Conservation (phyloP, 306 rosid genomes). For the Dalbergia cultrata region DNA sequence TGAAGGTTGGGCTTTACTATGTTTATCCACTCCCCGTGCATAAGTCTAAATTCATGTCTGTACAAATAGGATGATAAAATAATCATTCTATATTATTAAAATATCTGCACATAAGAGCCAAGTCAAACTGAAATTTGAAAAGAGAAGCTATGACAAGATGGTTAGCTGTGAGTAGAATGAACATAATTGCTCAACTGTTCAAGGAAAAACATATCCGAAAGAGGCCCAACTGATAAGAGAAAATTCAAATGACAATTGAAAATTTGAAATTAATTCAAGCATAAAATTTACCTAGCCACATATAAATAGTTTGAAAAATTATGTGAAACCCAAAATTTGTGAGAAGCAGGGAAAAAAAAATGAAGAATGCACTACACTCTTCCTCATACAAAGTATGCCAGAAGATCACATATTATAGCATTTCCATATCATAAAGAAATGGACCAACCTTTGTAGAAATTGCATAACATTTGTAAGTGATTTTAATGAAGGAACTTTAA, state of each 20-base stretch:
- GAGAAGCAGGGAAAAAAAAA: background rate
- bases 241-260: background rate
- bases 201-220: slow-evolving; percentile 5
- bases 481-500: slow-evolving; percentile 61
- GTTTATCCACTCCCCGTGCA: slow-evolving; percentile 79
- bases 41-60: slow-evolving; percentile 80
- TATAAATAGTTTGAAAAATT: background rate
- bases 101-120: background rate
- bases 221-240: background rate
- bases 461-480: slow-evolving; percentile 72
- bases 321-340: background rate
- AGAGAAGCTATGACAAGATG: slow-evolving; percentile 16
- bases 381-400: slow-evolving; percentile 17
- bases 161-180: background rate
- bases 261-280: background rate
- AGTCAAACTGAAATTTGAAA: slow-evolving; percentile 17
- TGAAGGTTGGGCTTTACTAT: slow-evolving; percentile 75
- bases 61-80: slow-evolving; percentile 38
- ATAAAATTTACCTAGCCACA: too few relatives aligned
- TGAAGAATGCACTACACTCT: background rate
- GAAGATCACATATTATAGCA: slow-evolving; percentile 10
- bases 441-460: slow-evolving; percentile 78
- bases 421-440: slow-evolving; percentile 31
- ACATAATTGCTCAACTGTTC: slow-evolving; percentile 4
- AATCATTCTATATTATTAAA: slow-evolving; percentile 13